These are phyloP conservation scores for Talaromyces sp. DNA, from an alignment of 2,329 filamentous ascomycete species.

Conservation along the genomic window DNA sequence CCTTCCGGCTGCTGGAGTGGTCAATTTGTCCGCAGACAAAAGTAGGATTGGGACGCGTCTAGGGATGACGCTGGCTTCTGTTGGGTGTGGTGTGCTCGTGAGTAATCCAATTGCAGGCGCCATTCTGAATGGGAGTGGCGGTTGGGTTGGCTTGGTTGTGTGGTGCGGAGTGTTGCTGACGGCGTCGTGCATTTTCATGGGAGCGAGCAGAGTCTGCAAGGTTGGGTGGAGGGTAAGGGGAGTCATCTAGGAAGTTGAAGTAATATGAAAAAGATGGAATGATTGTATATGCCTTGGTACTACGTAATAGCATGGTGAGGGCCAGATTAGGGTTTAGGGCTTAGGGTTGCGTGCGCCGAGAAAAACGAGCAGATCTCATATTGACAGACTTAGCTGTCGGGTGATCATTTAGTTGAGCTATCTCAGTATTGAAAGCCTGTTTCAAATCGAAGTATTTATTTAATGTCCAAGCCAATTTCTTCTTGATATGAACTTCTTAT, in stretches of 20 bases:
- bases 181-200: not conserved
- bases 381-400: no score
- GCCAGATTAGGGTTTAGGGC: no score
- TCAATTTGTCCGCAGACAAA: not conserved
- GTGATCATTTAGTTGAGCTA: no score
- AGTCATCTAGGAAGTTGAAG: not conserved
- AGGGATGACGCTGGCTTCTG: not conserved
- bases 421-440: no score
- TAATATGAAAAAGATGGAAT: no score
- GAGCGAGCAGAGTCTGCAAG: conserved; percentile 2
- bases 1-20: not conserved
- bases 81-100: conserved; percentile 2
- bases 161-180: conserved; percentile 1
- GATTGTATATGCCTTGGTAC: not conserved
- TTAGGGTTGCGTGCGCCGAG: no score
- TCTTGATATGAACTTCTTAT: no score
- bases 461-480: no score
- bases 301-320: no score
- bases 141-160: not conserved
- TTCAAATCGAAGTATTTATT: no score
- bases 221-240: not conserved
- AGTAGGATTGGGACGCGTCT: conserved; percentile 4
- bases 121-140: not conserved
- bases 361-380: no score
- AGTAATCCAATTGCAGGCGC: conserved; percentile 7